Percentiles rank a stretch among this genome's conserved stretches.
Evolutionary conservation across 208 protist genomes (phyloP).

Genomic region (Trypanosoma vivax): DNA sequence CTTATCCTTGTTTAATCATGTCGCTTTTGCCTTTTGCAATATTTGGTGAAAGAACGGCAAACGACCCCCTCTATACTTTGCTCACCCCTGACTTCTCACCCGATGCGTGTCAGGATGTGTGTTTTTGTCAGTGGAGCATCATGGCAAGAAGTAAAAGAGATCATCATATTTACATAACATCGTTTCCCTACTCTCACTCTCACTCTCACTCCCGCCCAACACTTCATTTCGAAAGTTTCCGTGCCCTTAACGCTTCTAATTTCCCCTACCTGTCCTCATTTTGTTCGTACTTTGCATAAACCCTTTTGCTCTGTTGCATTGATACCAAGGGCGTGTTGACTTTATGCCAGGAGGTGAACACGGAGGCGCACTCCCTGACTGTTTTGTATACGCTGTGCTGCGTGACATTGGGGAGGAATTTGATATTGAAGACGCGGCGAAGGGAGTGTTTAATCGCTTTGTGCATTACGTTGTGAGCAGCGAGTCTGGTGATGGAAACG

Average conservation of each 20-base stretch:
- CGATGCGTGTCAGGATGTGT: too few species aligned
- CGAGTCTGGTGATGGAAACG: conserved; percentile 12
- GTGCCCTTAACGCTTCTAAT: too few species aligned
- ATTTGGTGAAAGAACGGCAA: neutral
- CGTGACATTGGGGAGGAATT: conserved; percentile 35
- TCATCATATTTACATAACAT: too few species aligned
- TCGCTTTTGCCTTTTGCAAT: neutral
- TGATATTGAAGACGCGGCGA: conserved; percentile 29
- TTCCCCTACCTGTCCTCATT: too few species aligned
- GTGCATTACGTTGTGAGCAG: conserved; percentile 18
- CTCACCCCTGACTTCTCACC: too few species aligned
- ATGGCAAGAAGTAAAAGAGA: too few species aligned
- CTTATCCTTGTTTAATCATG: too few species aligned
- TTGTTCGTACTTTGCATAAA: too few species aligned
- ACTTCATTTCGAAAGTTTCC: too few species aligned
- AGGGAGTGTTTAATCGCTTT: conserved; percentile 24
- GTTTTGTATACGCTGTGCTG: conserved; percentile 26
- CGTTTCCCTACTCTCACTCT: too few species aligned
- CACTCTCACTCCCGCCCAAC: too few species aligned
- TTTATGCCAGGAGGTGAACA: conserved; percentile 6
- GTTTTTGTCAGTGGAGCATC: too few species aligned
- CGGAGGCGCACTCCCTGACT: conserved; percentile 9
- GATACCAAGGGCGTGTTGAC: neutral
- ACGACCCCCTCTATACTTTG: neutral
- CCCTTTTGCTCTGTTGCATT: conserved; percentile 18